Evolutionary conservation across 2,329 filamentous ascomycete genomes (phyloP).

Genomic region (Calonectria crousiana): DNA sequence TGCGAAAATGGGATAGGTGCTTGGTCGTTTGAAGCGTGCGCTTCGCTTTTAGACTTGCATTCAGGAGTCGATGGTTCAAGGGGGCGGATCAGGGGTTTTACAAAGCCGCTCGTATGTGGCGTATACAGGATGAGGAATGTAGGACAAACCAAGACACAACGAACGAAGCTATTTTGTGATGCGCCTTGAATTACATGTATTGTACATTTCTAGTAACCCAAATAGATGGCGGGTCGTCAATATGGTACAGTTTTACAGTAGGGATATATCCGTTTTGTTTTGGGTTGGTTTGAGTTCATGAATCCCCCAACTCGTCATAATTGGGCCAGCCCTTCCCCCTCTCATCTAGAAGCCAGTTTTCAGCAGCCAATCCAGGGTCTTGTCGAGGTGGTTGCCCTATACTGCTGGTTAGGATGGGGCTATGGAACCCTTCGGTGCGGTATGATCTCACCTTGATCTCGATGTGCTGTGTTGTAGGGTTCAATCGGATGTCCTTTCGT

Average conservation of each 20-base stretch:
- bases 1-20: conserved; percentile 41
- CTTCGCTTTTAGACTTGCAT: conserved; percentile 46
- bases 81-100: conserved; percentile 35
- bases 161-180: conserved; percentile 39
- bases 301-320: not conserved
- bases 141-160: conserved; percentile 43
- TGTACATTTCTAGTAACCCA: conserved; percentile 43
- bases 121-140: conserved; percentile 42
- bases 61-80: conserved; percentile 44
- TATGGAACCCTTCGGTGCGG: not conserved
- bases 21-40: conserved; percentile 43
- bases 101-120: conserved; percentile 36
- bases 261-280: conserved; percentile 4
- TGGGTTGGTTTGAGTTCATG: not conserved
- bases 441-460: conserved; percentile 73
- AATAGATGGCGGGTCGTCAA: conserved; percentile 36
- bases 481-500: conserved; percentile 64
- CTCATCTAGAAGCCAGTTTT: conserved; percentile 50
- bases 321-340: not conserved
- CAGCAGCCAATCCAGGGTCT: conserved; percentile 49
- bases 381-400: conserved; percentile 51
- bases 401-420: conserved; percentile 10
- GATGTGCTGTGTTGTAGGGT: conserved; percentile 77
- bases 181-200: conserved; percentile 45
- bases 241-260: conserved; percentile 45